Evolutionary conservation across 805 yeast genomes (phyloP).

Genomic region (Nakazawaea wyomingensis): DNA sequence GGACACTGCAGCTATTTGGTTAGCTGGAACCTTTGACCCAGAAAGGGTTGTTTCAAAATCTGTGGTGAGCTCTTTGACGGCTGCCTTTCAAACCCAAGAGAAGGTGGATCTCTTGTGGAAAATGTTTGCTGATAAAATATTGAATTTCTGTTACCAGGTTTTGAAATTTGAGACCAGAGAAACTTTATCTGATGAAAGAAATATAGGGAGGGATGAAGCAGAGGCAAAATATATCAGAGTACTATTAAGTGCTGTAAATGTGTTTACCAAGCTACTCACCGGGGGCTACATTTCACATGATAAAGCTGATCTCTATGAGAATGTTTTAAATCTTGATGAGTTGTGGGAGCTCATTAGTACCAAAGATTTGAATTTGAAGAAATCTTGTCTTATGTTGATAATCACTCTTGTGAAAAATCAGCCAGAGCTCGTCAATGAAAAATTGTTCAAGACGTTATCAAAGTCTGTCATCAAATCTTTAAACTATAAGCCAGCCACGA

Average conservation of each 20-base stretch:
- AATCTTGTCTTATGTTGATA: conserved; percentile 33
- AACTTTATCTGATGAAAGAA: conserved; percentile 71
- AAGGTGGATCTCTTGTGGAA: conserved; percentile 57
- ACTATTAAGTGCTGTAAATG: conserved; percentile 17
- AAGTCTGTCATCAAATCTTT: conserved; percentile 40
- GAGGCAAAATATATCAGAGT: conserved; percentile 58
- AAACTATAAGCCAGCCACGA: conserved; percentile 28
- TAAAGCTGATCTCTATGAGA: conserved; percentile 17
- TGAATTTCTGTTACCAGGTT: conserved; percentile 49
- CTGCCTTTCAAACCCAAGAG: conserved; percentile 52
- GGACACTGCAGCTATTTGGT: conserved; percentile 68
- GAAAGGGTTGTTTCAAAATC: conserved; percentile 57
- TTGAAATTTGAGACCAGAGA: conserved; percentile 53
- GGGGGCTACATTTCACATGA: conserved; percentile 16
- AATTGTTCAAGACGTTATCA: conserved; percentile 35
- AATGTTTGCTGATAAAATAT: conserved; percentile 49
- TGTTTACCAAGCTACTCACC: conserved; percentile 1
- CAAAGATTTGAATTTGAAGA: conserved; percentile 36
- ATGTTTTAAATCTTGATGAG: conserved; percentile 35
- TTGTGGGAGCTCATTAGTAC: conserved; percentile 39
- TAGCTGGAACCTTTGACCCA: conserved; percentile 65
- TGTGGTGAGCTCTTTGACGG: conserved; percentile 40
- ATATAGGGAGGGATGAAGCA: conserved; percentile 61
- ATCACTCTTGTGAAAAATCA: conserved; percentile 22
- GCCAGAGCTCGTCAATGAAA: conserved; percentile 21